phyloP scores from a whole-genome alignment of 140 eudicot species.

The Ambrosia hybrid region DNA sequence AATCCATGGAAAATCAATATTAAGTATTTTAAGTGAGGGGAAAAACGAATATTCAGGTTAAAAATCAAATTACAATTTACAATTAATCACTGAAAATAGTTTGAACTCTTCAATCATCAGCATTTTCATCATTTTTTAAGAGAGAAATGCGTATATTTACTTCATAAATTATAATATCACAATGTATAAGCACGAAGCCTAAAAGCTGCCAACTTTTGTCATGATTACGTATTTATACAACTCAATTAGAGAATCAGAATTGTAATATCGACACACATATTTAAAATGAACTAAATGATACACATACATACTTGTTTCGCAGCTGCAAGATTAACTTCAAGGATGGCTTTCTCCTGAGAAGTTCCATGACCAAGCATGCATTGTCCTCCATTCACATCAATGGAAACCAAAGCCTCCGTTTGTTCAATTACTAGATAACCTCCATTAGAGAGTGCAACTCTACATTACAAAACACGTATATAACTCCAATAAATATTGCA shows the following conservation, averaged over 20 bases:
- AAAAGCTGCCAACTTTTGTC: slow-evolving; percentile 1
- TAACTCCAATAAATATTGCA: slow-evolving; percentile 2
- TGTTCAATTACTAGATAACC: slow-evolving; percentile 98
- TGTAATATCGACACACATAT: neutral
- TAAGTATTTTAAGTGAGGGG: neutral
- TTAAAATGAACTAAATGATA: neutral
- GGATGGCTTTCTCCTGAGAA: slow-evolving; percentile 89
- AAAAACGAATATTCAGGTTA: neutral
- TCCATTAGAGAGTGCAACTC: slow-evolving; percentile 90
- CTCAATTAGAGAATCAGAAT: neutral
- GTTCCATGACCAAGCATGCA: slow-evolving; percentile 96
- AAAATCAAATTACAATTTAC: neutral
- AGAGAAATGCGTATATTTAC: neutral
- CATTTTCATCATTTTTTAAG: slow-evolving; percentile 4
- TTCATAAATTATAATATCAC: neutral
- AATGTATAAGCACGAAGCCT: neutral
- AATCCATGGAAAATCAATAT: slow-evolving; percentile 2
- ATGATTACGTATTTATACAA: slow-evolving; percentile 10
- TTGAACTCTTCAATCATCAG: neutral
- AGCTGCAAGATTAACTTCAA: slow-evolving; percentile 95
- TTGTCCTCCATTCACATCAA: slow-evolving; percentile 98
- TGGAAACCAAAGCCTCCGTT: slow-evolving; percentile 95
- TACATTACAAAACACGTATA: slow-evolving; percentile 25
- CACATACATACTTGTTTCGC: slow-evolving; percentile 81
- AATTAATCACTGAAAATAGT: neutral